Evolutionary conservation across 2,329 filamentous ascomycete genomes (phyloP), one percentile per base, ranked within the genome.

Genomic region (Diplodia intermedia): DNA sequence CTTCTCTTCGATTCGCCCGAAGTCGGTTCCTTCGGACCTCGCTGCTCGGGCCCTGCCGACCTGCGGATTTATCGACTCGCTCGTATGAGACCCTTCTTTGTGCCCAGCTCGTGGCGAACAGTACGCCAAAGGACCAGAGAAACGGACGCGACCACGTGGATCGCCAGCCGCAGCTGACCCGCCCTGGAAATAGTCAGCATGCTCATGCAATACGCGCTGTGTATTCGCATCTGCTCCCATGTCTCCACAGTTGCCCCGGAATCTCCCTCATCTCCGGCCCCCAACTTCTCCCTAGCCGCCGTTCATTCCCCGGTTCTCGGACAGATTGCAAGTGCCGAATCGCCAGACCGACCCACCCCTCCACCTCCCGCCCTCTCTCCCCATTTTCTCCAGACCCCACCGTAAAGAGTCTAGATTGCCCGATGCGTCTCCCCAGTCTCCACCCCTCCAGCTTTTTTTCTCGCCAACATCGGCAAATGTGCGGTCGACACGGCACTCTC

Each of bases 181-280:
- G 26, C 14, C 8, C 36, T 23, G 55, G 20, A 50, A 23, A 20
- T n/a, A 23, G 40, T 7, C 40, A 62, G 57, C 36, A 26, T 47
- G 6, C 18, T 23, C 23, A 18, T n/a, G 11, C 40, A 40, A 49
- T 49, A 49, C 56, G 20, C 1, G 1, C 2, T 23, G 23, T 23
- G 23, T 23, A 23, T 23, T 23, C 23, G 23, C 23, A 23, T 20
- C 7, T 20, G 7, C 55, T n/a, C n/a, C 31, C 3, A 20, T 43
- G 20, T 49, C 40, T 20, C 43, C 38, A n/a, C n/a, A 40, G 8
- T 12, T 36, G 20, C 18, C 54, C 20, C 56, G 8, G 15, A 8
- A 61, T 60, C 57, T 63, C 43, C 60, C 47, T 40, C 60, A 63
- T 63, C 60, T 26, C 60, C 60, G 47, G 47, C 60, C 60, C 60